Evolutionary conservation across 768 basidiomycete species (phyloP), one percentile per base, ranked within the genome.

Genomic region (Podaxis sp.): DNA sequence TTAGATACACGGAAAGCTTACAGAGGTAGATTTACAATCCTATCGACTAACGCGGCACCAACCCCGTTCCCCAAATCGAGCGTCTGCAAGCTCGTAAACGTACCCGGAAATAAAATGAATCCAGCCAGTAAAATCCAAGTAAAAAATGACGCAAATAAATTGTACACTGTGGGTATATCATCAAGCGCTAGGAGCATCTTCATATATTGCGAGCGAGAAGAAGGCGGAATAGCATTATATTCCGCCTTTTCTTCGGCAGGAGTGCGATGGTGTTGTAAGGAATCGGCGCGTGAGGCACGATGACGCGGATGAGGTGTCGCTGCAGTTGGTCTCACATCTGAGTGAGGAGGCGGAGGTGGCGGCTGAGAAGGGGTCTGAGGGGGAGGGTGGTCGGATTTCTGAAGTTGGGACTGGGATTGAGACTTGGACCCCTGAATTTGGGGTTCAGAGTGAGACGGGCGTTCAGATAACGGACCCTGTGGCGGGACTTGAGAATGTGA

Each of bases 71-170:
- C 71, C 13, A 65, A 62, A 28, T 75, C 68, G 9, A 71, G 51
- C 48, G 68, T 75, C 60, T 76, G 74, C 72, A 81, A 75, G 58
- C 80, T 85, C 9, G 80, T 76, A 70, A 87, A 87, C 6, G 86
- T 87, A 55, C 84, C 83, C 2, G 86, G 86, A 65, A 87, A 85
- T 30, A 87, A 75, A 17, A 87, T 73, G 68, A 87, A 87, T 7
- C 86, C 86, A 8, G 85, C 86, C 24, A 87, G 74, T 57, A 87
- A 67, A 59, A 87, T 79, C 86, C 86, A 87, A 8, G 83, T 86
- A 66, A 84, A 87, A 73, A 87, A 86, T 7, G 77, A 77, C 2
- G 83, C 79, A n/a, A 81, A 69, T 13, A 84, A 59, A 60, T 86
- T 84, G 69, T 82, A 76, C 46, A 81, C 22, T 3, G 71, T 66